phyloP scores from a whole-genome alignment of 1,284 basidiomycete species.

The Inonotus obliquus region DNA sequence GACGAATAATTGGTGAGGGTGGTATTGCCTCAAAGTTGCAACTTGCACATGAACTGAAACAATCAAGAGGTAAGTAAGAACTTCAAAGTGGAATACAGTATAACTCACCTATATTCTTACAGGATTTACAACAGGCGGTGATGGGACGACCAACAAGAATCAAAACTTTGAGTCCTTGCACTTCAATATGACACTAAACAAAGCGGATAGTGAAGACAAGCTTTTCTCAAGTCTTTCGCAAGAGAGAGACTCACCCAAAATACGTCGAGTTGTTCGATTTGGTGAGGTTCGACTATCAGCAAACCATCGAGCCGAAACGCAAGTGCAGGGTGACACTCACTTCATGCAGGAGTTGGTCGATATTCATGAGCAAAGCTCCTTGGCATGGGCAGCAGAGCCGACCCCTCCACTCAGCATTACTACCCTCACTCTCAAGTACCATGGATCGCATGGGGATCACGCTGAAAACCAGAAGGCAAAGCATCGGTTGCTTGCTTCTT shows the following conservation, averaged over 20 bases:
- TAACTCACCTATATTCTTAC: neutral
- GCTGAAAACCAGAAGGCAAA: slow-evolving; percentile 15
- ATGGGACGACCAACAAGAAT: slow-evolving; percentile 17
- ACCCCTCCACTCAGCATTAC: neutral
- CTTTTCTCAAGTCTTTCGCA: neutral
- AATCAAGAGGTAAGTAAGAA: neutral
- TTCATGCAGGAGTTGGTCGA: neutral
- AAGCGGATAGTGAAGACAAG: neutral
- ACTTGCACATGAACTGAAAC: neutral
- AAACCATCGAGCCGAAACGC: slow-evolving; percentile 6
- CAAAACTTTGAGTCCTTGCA: slow-evolving; percentile 8
- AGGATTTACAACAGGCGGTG: slow-evolving; percentile 15
- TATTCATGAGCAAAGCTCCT: neutral
- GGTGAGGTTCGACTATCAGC: slow-evolving; percentile 5
- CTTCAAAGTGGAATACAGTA: neutral
- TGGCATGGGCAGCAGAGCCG: neutral
- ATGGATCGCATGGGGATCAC: slow-evolving; percentile 5
- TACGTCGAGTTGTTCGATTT: neutral
- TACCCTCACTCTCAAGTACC: slow-evolving; percentile 9
- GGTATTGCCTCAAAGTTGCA: neutral
- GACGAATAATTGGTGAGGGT: neutral
- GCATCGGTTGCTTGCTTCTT: slow-evolving; percentile 16
- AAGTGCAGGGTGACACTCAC: neutral
- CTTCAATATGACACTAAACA: neutral
- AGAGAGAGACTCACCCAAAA: neutral